Conservation (phyloP, 2,329 filamentous ascomycete genomes). For the Colletotrichum viniferum region DNA sequence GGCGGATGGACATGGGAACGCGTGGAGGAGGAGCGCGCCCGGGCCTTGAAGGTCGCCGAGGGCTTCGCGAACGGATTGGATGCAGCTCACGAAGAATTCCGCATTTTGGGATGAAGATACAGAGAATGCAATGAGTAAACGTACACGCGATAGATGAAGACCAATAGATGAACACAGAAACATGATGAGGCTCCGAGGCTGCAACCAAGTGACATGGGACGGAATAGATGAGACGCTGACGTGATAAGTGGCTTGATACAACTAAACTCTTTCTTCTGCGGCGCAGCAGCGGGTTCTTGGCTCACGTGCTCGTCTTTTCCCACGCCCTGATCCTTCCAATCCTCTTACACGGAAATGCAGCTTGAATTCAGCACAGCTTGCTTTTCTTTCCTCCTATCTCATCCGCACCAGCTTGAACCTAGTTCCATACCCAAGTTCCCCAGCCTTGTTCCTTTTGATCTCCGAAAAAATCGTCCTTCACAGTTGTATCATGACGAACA, state of each 20-base stretch:
- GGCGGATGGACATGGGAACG: conserved; percentile 7
- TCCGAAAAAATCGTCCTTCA: neutral
- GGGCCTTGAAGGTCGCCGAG: neutral
- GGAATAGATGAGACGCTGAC: neutral
- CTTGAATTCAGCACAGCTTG: neutral
- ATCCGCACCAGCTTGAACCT: neutral
- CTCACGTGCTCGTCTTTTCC: neutral
- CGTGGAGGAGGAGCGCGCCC: conserved; percentile 7
- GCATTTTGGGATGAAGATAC: neutral
- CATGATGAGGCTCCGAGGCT: neutral
- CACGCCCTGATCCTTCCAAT: neutral
- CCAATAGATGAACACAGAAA: neutral
- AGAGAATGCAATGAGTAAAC: neutral
- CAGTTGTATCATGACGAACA: conserved; percentile 22
- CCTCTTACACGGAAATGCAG: neutral
- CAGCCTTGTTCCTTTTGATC: neutral
- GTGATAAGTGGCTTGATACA: neutral
- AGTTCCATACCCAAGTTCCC: neutral
- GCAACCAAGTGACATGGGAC: neutral
- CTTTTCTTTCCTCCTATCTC: neutral
- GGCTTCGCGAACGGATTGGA: conserved; percentile 4
- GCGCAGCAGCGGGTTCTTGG: neutral
- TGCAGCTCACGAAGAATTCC: conserved; percentile 5
- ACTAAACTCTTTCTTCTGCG: neutral
- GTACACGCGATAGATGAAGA: neutral